Evolutionary conservation across 2,329 filamentous ascomycete genomes (phyloP).

Genomic region (Trichoderma afroharzianum): DNA sequence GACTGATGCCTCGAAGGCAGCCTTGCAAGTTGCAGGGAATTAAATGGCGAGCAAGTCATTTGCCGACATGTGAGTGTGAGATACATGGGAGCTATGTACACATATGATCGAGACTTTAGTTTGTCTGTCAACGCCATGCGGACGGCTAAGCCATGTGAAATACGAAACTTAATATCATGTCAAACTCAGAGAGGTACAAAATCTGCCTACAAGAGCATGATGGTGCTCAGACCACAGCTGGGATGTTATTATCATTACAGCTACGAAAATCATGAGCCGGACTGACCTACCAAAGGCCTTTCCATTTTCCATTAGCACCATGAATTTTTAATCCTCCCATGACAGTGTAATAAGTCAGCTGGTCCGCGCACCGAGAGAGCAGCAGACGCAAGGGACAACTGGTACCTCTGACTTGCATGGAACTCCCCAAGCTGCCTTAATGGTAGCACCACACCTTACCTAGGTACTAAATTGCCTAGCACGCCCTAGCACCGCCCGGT

Average conservation of each 20-base stretch:
- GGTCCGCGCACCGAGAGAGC: neutral
- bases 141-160: neutral
- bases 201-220: neutral
- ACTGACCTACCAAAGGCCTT: neutral
- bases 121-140: neutral
- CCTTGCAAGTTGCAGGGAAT: neutral
- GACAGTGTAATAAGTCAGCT: conserved; percentile 10
- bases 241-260: neutral
- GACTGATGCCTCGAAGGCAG: neutral
- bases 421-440: neutral
- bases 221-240: neutral
- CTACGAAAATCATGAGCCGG: neutral
- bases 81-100: neutral
- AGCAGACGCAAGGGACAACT: neutral
- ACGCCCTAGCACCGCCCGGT: neutral
- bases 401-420: neutral
- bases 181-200: neutral
- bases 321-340: neutral
- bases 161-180: neutral
- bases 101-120: neutral
- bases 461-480: no score
- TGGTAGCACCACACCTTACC: neutral
- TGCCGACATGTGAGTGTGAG: neutral
- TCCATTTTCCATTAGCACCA: neutral
- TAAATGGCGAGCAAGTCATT: neutral